Conservation (phyloP, 768 basidiomycete genomes). For the Candolleomyces eurysporus region DNA sequence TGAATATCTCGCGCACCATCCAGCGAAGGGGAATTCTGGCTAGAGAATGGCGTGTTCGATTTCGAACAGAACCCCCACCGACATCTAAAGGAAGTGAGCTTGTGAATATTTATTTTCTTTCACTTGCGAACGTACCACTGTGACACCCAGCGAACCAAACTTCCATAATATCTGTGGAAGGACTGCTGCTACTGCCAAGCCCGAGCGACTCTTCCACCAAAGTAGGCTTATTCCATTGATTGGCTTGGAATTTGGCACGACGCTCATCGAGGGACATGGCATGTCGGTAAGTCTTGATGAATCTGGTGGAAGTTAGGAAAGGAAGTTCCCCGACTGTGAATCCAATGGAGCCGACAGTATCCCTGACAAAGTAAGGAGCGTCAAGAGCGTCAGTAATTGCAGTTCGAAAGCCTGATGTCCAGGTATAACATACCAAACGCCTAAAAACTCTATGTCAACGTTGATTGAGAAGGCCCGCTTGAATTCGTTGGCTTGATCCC, state of each 20-base stretch:
- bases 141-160: no score
- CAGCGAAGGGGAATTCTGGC: conserved; percentile 53
- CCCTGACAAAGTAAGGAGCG: conserved; percentile 50
- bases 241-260: conserved; percentile 57
- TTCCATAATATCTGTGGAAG: conserved; percentile 40
- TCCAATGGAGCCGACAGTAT: no score
- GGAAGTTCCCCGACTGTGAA: no score
- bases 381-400: conserved; percentile 54
- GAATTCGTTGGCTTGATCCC: conserved; percentile 51
- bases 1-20: no score
- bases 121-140: conserved; percentile 39
- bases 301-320: no score
- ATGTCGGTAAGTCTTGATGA: no score
- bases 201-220: conserved; percentile 25
- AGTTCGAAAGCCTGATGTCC: no score
- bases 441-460: no score
- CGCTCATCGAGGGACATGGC: conserved; percentile 63
- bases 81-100: conserved; percentile 42
- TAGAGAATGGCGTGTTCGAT: conserved; percentile 45
- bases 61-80: conserved; percentile 53
- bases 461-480: conserved; percentile 53
- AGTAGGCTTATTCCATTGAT: conserved; percentile 43
- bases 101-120: background rate
- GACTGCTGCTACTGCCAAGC: background rate
- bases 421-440: conserved; percentile 50